These are phyloP conservation scores for Pneumocystis carinii DNA, from an alignment of 1,139 yeast species.

Conservation along the genomic window DNA sequence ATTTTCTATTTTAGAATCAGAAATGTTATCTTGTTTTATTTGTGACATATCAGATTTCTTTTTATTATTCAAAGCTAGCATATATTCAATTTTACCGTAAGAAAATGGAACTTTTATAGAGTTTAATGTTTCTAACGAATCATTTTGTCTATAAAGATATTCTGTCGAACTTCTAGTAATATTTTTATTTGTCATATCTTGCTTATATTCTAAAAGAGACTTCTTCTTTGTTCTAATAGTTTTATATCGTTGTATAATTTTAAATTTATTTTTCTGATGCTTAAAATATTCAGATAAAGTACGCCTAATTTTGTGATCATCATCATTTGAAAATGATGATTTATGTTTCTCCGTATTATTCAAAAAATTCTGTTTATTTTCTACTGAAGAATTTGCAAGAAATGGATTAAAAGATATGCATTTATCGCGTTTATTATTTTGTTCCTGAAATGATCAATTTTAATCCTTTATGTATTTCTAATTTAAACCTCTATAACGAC, in stretches of 20 bases:
- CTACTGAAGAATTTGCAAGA: background rate
- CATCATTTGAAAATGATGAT: background rate
- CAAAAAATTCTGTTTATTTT: background rate
- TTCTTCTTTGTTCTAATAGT: background rate
- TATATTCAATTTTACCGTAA: background rate
- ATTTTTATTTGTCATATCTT: background rate
- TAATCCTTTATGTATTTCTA: background rate
- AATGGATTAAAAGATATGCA: background rate
- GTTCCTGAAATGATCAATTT: background rate
- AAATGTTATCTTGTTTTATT: background rate
- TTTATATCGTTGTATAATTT: background rate
- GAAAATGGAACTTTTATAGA: background rate
- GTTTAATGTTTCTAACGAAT: background rate
- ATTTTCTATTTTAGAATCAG: background rate
- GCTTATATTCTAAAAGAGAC: background rate
- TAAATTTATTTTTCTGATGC: background rate
- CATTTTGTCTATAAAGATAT: background rate
- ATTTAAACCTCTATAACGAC: background rate
- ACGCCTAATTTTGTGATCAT: background rate
- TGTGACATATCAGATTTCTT: background rate
- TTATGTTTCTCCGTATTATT: background rate
- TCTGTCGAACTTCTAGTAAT: background rate
- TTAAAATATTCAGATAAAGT: background rate
- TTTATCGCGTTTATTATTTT: background rate
- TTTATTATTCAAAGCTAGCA: background rate